A percentile compares a stretch with the other conserved stretches of the same genome.
phyloP scores from a whole-genome alignment of 2,329 filamentous ascomycete genomes.

The Alternaria brassicae region DNA sequence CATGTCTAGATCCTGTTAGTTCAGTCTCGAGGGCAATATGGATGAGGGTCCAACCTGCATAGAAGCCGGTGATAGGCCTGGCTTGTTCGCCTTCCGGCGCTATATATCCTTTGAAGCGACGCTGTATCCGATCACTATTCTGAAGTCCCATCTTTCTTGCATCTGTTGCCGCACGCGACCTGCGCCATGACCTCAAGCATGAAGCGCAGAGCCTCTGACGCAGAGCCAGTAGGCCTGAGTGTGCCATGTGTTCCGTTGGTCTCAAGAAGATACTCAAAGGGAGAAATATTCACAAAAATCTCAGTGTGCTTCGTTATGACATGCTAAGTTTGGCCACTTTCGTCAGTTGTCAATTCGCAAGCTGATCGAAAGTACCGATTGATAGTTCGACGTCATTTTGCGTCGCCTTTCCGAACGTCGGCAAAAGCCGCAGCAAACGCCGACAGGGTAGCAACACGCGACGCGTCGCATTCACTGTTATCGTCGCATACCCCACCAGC shows the following conservation, averaged over 20 bases:
- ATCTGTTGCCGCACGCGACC: neutral
- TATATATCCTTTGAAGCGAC: constrained; percentile 46
- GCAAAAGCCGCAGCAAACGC: constrained; percentile 32
- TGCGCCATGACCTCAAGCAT: constrained; percentile 29
- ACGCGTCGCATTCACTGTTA: constrained; percentile 35
- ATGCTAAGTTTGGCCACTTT: constrained; percentile 2
- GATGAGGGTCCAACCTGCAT: constrained; percentile 36
- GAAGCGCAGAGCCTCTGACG: constrained; percentile 36
- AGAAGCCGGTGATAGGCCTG: constrained; percentile 48
- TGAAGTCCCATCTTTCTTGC: constrained; percentile 37
- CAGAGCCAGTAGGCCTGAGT: constrained; percentile 25
- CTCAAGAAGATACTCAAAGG: neutral
- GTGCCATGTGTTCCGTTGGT: constrained; percentile 26
- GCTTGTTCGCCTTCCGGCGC: constrained; percentile 50
- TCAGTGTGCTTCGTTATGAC: neutral
- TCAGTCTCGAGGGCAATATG: neutral
- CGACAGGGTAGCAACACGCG: constrained; percentile 36
- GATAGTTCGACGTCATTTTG: constrained; percentile 43
- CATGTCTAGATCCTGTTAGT: constrained; percentile 46
- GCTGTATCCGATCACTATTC: constrained; percentile 45
- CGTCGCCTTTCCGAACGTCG: constrained; percentile 35
- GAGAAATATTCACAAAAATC: neutral
- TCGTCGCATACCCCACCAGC: constrained; percentile 12
- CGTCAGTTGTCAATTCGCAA: constrained; percentile 3
- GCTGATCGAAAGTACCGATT: constrained; percentile 21